phyloP scores from a whole-genome alignment of 257 asterid species.

The Scutellaria baicalensis region DNA sequence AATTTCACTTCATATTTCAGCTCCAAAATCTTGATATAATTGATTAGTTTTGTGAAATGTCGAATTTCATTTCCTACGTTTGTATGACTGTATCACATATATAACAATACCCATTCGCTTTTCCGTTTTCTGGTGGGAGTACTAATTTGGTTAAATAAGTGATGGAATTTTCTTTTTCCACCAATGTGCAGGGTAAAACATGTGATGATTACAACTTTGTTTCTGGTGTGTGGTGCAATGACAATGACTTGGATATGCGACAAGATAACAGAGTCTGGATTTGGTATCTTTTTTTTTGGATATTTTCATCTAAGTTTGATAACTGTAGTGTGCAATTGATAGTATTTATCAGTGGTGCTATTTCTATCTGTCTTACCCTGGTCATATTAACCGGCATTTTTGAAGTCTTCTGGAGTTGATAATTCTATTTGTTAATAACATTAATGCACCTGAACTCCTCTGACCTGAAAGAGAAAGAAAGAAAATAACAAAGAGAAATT shows the following conservation, averaged over 20 bases:
- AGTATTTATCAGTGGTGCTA: background rate
- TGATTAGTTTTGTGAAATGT: background rate
- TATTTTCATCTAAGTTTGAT: background rate
- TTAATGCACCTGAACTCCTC: background rate
- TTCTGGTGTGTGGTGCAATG: slow-evolving; percentile 94
- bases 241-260: slow-evolving; percentile 93
- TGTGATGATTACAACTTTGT: slow-evolving; percentile 64
- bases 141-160: background rate
- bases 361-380: background rate
- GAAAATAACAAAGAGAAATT: background rate
- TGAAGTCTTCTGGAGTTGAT: background rate
- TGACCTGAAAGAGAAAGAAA: background rate
- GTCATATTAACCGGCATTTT: background rate
- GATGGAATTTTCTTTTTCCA: background rate
- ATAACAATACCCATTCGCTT: background rate
- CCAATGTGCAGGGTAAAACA: slow-evolving; percentile 69
- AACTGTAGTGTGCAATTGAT: background rate
- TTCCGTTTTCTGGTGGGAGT: background rate
- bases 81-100: background rate
- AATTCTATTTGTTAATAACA: too few species aligned
- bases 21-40: background rate
- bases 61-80: background rate
- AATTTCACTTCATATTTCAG: background rate
- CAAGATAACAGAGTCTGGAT: slow-evolving; percentile 88
- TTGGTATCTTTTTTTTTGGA: slow-evolving; percentile 40